A percentile compares a stretch with the other conserved stretches of the same genome.
Conservation (phyloP, 176 grass and related monocot species). For the Eragrostis nindensis region DNA sequence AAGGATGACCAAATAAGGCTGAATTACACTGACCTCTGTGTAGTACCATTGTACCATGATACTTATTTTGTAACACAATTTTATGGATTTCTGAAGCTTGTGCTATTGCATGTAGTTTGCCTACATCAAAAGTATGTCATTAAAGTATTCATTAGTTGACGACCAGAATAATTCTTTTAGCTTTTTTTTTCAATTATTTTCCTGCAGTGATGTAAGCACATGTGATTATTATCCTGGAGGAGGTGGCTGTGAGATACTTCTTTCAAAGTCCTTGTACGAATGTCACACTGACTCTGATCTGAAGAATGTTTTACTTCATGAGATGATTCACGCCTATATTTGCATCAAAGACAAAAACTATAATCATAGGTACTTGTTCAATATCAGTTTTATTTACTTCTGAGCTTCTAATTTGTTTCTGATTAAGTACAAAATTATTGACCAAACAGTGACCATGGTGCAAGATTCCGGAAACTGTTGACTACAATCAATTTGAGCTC, state of each 20-base stretch:
- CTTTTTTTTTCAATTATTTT: background rate
- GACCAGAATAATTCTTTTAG: slow-evolving; percentile 23
- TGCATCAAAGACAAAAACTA: slow-evolving; percentile 56
- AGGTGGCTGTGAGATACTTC: slow-evolving; percentile 67
- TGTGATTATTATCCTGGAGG: slow-evolving; percentile 72
- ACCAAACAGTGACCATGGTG: slow-evolving; percentile 64
- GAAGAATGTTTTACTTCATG: slow-evolving; percentile 79
- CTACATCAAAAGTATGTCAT: background rate
- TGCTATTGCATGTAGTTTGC: slow-evolving; percentile 13
- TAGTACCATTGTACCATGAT: background rate
- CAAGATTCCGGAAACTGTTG: slow-evolving; percentile 60
- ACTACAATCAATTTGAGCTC: slow-evolving; percentile 54
- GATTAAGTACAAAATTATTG: slow-evolving; percentile 33
- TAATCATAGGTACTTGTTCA: slow-evolving; percentile 53
- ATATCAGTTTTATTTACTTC: background rate
- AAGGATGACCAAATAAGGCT: background rate
- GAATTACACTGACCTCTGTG: background rate
- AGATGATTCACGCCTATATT: slow-evolving; percentile 84
- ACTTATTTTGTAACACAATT: background rate
- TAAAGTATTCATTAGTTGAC: background rate
- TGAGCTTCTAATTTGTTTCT: slow-evolving; percentile 23
- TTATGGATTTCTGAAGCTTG: slow-evolving; percentile 21
- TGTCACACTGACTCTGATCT: slow-evolving; percentile 33
- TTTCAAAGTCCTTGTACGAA: slow-evolving; percentile 55
- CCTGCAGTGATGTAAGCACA: slow-evolving; percentile 48